phyloP scores from a whole-genome alignment of 495 filamentous ascomycete genomes.

The Extremus antarcticus region DNA sequence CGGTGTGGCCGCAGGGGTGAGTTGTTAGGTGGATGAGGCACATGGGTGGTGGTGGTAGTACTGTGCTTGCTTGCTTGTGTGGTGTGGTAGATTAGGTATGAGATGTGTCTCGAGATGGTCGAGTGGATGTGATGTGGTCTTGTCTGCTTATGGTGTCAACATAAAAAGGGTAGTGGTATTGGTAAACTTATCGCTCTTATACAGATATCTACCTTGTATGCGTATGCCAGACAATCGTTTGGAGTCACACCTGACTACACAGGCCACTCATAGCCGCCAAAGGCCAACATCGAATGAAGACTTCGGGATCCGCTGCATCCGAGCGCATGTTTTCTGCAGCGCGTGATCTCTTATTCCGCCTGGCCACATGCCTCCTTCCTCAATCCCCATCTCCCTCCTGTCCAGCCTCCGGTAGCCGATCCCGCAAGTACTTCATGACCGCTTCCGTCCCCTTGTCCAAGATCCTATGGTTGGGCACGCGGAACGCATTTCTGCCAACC shows the following conservation, averaged over 20 bases:
- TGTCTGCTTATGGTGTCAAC: neutral
- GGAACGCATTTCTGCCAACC: constrained; percentile 69
- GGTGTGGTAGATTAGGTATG: neutral
- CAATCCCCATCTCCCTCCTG: neutral
- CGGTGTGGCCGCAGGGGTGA: neutral
- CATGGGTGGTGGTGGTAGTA: neutral
- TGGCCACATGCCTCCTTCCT: neutral
- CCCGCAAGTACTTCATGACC: constrained; percentile 71
- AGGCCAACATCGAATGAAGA: neutral
- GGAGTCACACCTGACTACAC: neutral
- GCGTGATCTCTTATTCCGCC: neutral
- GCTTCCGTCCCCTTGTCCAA: constrained; percentile 82
- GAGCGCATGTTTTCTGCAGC: neutral
- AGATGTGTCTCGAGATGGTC: no score
- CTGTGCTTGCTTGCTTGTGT: neutral
- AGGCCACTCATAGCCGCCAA: neutral
- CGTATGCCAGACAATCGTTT: neutral
- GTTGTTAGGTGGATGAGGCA: neutral
- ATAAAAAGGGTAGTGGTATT: no score
- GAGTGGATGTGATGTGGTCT: no score
- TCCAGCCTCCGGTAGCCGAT: constrained; percentile 48
- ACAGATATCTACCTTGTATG: neutral
- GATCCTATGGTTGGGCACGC: constrained; percentile 77
- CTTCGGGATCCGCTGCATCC: neutral
- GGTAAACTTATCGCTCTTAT: no score